phyloP scores from a whole-genome alignment of 225 moss, liverwort and hornwort genomes.

The Sphagnum contortum region DNA sequence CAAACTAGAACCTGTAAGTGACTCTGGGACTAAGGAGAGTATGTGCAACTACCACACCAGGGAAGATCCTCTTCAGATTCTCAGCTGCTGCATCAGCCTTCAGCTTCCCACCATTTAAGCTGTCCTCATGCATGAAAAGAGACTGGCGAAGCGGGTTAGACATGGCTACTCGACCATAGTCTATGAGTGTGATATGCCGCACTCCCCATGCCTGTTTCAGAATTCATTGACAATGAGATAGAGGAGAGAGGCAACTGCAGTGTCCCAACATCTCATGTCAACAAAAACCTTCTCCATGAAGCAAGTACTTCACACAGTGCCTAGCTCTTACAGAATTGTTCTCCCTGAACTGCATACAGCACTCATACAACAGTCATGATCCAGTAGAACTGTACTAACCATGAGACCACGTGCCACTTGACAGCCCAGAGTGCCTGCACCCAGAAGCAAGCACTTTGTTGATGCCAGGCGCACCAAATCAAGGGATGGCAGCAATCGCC shows the following conservation, averaged over 20 bases:
- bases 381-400: conserved; percentile 22
- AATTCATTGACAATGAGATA: too few species aligned
- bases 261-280: too few species aligned
- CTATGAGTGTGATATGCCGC: conserved; percentile 75
- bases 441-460: conserved; percentile 81
- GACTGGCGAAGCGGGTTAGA: conserved; percentile 95
- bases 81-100: conserved; percentile 88
- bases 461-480: conserved; percentile 67
- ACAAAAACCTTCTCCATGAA: too few species aligned
- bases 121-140: conserved; percentile 75
- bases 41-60: conserved; percentile 82
- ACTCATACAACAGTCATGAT: too few species aligned
- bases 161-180: conserved; percentile 84
- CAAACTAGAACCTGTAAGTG: too few species aligned
- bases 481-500: conserved; percentile 92
- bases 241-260: too few species aligned
- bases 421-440: conserved; percentile 96
- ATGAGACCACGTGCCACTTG: conserved; percentile 90
- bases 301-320: too few species aligned
- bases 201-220: conserved; percentile 82
- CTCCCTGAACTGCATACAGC: too few species aligned
- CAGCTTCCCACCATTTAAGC: conserved; percentile 70
- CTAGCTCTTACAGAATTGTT: too few species aligned
- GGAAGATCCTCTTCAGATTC: conserved; percentile 87
- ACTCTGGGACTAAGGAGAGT: conserved; percentile 5